A percentile compares a stretch with the other conserved stretches of the same genome.
These are phyloP conservation scores for Solanum sejunctum DNA, from an alignment of 257 asterid species.

Conservation along the genomic window DNA sequence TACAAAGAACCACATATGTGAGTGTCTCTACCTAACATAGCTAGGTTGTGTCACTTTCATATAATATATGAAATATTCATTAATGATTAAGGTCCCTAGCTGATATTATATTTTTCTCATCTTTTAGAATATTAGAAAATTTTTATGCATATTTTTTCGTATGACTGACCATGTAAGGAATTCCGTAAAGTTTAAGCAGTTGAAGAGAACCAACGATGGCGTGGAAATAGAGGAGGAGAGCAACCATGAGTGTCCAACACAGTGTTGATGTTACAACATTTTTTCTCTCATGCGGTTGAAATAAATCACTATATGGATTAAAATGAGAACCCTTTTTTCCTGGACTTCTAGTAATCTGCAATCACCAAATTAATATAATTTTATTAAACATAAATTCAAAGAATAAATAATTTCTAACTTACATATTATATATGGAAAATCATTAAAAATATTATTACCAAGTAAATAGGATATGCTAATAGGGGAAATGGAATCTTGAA, in stretches of 20 bases:
- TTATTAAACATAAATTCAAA: background rate
- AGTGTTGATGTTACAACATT: constrained; percentile 46
- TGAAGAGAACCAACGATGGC: constrained; percentile 27
- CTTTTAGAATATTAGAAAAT: background rate
- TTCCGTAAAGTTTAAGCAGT: constrained; percentile 50
- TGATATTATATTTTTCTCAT: no score
- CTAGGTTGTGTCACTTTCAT: background rate
- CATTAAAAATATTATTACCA: constrained; percentile 8
- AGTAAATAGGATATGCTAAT: constrained; percentile 27
- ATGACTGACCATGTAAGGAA: constrained; percentile 56
- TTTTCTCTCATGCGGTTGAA: constrained; percentile 47
- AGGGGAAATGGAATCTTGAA: constrained; percentile 41
- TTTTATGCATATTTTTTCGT: background rate
- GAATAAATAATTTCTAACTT: background rate
- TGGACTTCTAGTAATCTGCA: constrained; percentile 72
- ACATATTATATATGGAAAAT: no score
- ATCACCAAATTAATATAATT: background rate
- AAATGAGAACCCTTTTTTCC: constrained; percentile 93
- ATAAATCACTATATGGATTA: constrained; percentile 63
- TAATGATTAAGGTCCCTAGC: background rate
- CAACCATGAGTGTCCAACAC: constrained; percentile 63
- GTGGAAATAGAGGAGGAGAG: constrained; percentile 22
- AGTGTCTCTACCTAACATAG: background rate
- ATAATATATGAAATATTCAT: background rate
- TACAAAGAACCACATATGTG: background rate